A percentile compares a stretch with the other conserved stretches of the same genome.
These are phyloP conservation scores for Areca catechu DNA, from an alignment of 176 grass and related monocot genomes.

Conservation along the genomic window DNA sequence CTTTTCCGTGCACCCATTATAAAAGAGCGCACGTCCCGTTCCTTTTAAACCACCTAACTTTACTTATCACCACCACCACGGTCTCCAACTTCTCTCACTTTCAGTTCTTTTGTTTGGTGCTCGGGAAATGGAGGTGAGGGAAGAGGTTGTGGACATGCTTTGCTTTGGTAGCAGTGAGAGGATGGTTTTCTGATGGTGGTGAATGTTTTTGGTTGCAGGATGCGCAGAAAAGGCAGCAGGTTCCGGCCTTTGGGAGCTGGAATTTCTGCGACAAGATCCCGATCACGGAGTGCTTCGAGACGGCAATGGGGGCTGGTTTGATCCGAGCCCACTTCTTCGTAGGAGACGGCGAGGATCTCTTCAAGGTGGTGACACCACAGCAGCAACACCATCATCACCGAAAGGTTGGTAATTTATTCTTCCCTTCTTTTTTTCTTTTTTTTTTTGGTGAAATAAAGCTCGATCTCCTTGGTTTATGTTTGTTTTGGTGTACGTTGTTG, in stretches of 20 bases:
- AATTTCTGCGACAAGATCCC: not conserved
- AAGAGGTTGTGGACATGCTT: not conserved
- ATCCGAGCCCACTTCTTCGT: not conserved
- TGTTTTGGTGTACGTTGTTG: not conserved
- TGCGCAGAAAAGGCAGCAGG: not conserved
- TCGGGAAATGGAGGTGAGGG: not conserved
- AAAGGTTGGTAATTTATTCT: not conserved
- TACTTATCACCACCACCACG: not conserved
- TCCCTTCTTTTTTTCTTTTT: too few relatives aligned
- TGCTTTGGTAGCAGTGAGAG: not conserved
- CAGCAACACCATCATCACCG: not conserved
- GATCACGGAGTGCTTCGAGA: not conserved
- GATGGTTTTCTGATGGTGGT: not conserved
- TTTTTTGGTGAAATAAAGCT: not conserved
- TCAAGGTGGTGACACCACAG: not conserved
- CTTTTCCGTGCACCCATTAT: not conserved
- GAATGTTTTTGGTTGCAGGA: not conserved
- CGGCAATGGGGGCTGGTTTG: not conserved
- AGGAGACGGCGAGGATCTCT: conserved; percentile 1
- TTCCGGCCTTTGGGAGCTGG: conserved; percentile 3
- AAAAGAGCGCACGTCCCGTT: not conserved
- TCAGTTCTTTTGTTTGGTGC: not conserved
- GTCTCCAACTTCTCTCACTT: not conserved
- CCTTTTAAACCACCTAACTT: not conserved
- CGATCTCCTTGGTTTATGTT: not conserved